Evolutionary conservation across 148 eudicot genomes (phyloP), one percentile per base, ranked within the genome.

Genomic region (Silene conica): DNA sequence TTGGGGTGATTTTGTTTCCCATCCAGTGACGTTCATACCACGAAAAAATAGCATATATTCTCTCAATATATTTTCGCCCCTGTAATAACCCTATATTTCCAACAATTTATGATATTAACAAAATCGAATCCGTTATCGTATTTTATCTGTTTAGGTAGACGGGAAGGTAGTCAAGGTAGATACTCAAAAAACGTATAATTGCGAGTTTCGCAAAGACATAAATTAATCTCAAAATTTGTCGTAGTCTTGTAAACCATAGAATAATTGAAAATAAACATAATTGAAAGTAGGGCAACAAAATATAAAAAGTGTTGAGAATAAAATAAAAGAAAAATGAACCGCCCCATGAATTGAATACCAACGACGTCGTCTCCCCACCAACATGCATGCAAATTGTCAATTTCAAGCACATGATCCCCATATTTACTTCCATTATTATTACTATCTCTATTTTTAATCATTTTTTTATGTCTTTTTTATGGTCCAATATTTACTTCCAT

Each of bases 281-380:
- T 67, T 67, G 20, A 67, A 48, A 22, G 6, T 14, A 21, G 20
- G 58, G 62, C 28, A 59, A 20, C 28, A 59, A 20, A 38, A 50
- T 25, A 23, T 45, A 68, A 21, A 11, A 45, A 21, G 8, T 0
- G 57, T 5, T n/a, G 18, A 2, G 16, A 3, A 69, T 69, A 69
- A 12, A 23, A 0, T 14, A 69, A n/a, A 23, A 25, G 60, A 16
- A 34, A 69, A 69, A 69, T 52, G 20, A 52, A 69, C 72, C 72
- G 72, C 72, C 72, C 72, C 72, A 69, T 69, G 72, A 69, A 50
- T 13, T 50, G 56, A 5, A 9, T 46, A 68, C 57, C 72, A 26
- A 52, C 72, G 72, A 52, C 72, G 72, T 50, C 26, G 56, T 45
- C 48, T 25, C 55, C 70, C 70, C 70, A 67, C 70, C 72, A 48